Evolutionary conservation across 441 rosid species (phyloP), one percentile per base, ranked within the genome.

Genomic region (Populus hybrid): DNA sequence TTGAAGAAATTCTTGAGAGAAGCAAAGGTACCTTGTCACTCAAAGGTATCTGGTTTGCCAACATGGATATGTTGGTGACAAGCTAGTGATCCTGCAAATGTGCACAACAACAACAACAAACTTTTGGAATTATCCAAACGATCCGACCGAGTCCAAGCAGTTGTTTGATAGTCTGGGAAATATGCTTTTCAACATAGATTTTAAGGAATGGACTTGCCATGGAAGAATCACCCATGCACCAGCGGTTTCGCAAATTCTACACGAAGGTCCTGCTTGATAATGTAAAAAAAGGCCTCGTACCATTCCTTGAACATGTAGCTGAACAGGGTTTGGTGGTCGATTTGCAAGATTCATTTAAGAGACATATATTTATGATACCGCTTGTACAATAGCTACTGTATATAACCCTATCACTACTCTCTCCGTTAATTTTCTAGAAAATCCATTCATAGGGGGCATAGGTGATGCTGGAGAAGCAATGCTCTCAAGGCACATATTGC

Each of bases 401-500:
- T 74, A 64, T 32, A 54, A 54, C 28, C 70, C 69, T 8, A 35
- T 11, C 35, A 20, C 1, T 23, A 16, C 69, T 73, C 16, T 73
- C 16, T n/a, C 59, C 46, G 21, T 67, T n/a, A 65, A 28, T 20
- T 46, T 68, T 46, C 78, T 70, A 2, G 67, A 76, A 42, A 35
- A 20, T 23, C 50, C 32, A 20, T 76, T 30, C 24, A 12, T 1
- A 7, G 10, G 54, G 16, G 78, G 73, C 30, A 76, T 76, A 0
- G 73, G 50, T 5, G 72, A 50, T 21, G 78, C 73, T 14, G 30
- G 46, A 12, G 67, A 50, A 76, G 73, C 73, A 28, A 67, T 68
- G 24, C 50, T 67, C 21, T 46, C 34, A 2, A 28, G 67, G 40
- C n/a, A 30, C 63, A 1, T 75, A 7, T 18, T 67, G 10, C 72